Percentiles rank a stretch among this genome's conserved stretches.
phyloP scores from a whole-genome alignment of 768 basidiomycete species.

The Suillus ampliporus region DNA sequence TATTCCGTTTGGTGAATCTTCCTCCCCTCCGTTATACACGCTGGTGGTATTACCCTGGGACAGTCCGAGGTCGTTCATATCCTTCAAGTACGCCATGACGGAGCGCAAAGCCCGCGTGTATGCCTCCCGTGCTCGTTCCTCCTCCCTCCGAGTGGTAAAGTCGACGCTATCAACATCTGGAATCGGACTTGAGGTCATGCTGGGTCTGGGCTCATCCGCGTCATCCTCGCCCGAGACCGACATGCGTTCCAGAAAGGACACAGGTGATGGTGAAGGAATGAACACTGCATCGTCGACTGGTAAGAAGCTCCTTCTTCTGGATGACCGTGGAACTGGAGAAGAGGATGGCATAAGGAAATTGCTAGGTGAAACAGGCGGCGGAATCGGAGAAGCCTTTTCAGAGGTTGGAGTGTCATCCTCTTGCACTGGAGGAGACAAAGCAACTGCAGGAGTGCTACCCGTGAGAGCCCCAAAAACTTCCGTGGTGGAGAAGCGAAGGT shows the following conservation, averaged over 20 bases:
- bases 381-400: constrained; percentile 11
- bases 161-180: constrained; percentile 50
- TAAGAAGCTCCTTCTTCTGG: constrained; percentile 87
- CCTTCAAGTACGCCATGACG: constrained; percentile 94
- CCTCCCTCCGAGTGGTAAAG: constrained; percentile 60
- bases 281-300: constrained; percentile 74
- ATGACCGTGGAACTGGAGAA: constrained; percentile 51
- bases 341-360: constrained; percentile 47
- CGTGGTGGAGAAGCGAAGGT: constrained; percentile 74
- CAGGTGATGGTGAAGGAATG: constrained; percentile 67
- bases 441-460: constrained; percentile 38
- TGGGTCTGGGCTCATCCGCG: constrained; percentile 27
- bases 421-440: constrained; percentile 27
- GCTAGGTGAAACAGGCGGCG: constrained; percentile 17
- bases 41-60: constrained; percentile 62
- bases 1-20: constrained; percentile 42
- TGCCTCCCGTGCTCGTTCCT: constrained; percentile 71
- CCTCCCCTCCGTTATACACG: constrained; percentile 59
- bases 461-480: constrained; percentile 61
- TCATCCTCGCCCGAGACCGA: constrained; percentile 49
- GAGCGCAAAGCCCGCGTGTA: constrained; percentile 84
- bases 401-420: constrained; percentile 24
- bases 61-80: constrained; percentile 90
- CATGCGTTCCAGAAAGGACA: constrained; percentile 61
- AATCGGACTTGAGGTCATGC: constrained; percentile 50